A percentile compares a stretch with the other conserved stretches of the same genome.
These are phyloP conservation scores for Liquidambar formosana DNA, from an alignment of 164 flowering plant genomes.

Conservation along the genomic window DNA sequence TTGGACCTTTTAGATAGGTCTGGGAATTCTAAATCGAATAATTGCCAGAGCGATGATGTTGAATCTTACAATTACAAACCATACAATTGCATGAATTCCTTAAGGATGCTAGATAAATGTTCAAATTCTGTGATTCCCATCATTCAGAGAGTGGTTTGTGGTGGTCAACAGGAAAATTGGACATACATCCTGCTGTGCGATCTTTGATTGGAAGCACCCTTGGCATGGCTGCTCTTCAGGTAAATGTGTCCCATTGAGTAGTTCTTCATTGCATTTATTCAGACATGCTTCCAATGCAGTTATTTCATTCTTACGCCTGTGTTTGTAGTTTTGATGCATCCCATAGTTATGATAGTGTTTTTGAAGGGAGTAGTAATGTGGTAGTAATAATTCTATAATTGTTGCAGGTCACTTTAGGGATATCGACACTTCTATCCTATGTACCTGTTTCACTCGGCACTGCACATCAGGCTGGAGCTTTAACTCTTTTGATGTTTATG, in stretches of 20 bases:
- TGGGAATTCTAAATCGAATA: neutral
- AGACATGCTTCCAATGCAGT: neutral
- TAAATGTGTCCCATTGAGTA: slow-evolving; percentile 12
- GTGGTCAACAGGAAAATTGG: slow-evolving; percentile 74
- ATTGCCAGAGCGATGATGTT: neutral
- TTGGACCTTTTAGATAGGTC: neutral
- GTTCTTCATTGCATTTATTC: neutral
- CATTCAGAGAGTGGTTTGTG: slow-evolving; percentile 65
- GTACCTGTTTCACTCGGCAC: slow-evolving; percentile 87
- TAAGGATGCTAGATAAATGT: too few species aligned
- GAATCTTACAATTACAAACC: too few species aligned
- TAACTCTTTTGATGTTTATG: slow-evolving; percentile 74
- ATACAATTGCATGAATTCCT: too few species aligned
- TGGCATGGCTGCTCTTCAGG: slow-evolving; percentile 95
- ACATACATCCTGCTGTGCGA: slow-evolving; percentile 82
- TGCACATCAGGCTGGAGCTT: slow-evolving; percentile 96
- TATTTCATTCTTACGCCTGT: too few species aligned
- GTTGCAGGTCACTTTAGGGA: slow-evolving; percentile 82
- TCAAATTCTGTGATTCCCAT: too few species aligned
- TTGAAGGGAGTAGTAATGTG: neutral
- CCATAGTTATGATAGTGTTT: too few species aligned
- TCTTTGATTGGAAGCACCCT: slow-evolving; percentile 71
- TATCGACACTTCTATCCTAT: slow-evolving; percentile 85
- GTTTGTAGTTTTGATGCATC: too few species aligned
- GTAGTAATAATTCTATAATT: neutral